Base-by-base conservation (phyloP, 148 eudicot species). In the Drosera capensis region DNA sequence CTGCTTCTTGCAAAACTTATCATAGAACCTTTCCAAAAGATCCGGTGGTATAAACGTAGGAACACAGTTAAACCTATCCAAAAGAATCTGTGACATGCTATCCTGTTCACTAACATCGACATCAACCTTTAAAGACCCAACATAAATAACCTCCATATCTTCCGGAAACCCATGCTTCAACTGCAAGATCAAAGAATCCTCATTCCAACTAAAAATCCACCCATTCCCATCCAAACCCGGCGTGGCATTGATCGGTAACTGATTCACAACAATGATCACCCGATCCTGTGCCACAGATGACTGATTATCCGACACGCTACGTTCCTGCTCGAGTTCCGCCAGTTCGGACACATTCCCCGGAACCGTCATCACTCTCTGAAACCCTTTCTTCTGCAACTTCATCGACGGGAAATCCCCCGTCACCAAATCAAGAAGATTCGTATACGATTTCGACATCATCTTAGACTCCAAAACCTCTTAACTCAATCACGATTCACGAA, bases 1-100 rank as follows among this genome's bases (percentile, higher is more conserved):
- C n/a, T 68, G 73, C 39, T 63, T 59, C 57, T 59, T 68, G 45
- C 73, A 68, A 50, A 68, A 68, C 9, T 60, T 68, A 54, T 63
- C 51, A 31, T 63, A 58, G 28, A 28, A 63, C 29, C 73, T 52
- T 40, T 63, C 65, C 21, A 47, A 34, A 31, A 63, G 53, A 49
- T 37, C 73, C 16, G 65, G 51, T 13, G 57, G 57, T 0, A 68
- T 8, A 41, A 68, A 68, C 6, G 73, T 58, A 37, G 73, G 68
- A 16, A 55, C 73, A 50, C 73, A 68, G 50, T 50, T 68, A 36
- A 63, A 68, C 19, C 52, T 35, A 20, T 55, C 56, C 14, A 54
- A 51, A 54, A 68, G 68, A 63, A 68, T 64, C 39, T 63, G 61
- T 21, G 73, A 58, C 35, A 63, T 68, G 45, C 49, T 58, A n/a